Evolutionary conservation across 140 eudicot genomes (phyloP), one percentile per base, ranked within the genome.

Genomic region (Senecio squalidus): DNA sequence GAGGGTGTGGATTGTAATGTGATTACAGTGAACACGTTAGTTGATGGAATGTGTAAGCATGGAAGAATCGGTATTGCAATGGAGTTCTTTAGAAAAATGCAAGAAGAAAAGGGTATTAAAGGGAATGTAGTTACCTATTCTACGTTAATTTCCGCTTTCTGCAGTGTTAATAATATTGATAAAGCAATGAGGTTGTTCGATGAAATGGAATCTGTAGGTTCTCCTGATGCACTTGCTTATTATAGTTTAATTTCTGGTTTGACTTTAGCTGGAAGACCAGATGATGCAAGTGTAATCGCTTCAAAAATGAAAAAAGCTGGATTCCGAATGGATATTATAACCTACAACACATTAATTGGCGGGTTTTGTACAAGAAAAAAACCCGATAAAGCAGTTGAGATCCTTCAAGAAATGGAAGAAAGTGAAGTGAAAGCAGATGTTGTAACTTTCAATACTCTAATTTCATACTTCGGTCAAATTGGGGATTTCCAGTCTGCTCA

Each of bases 321-420:
- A 10, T 86, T 83, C 27, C 36, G 16, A 14, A 72, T 85, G 23
- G 98, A 92, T 76, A 34, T 82, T 11, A 36, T 68, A 33, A 47
- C 83, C 27, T 92, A 82, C 82, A 92, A 92, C 73, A 73, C 71
- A n/a, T 41, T 92, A 66, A 81, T 92, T n/a, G 68, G 84, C 24
- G 98, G 96, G 34, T 84, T 78, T 62, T 92, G 96, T 67, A 80
- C 69, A 69, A 84, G 68, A 72, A 81, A 82, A 33, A 84, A 71
- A 62, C 34, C 79, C 9, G 86, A 84, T 55, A 70, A 82, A 75
- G 96, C 83, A 26, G 69, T 69, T 49, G 86, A 77, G 67, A 21
- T 84, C 39, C 83, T 92, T 28, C 27, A 73, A 69, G 93, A 84
- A 4, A 92, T 87, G 98, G 86, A 84, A 43, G 66, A 69, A 13